Evolutionary conservation across 2,329 filamentous ascomycete species (phyloP), one percentile per base, ranked within the genome.

Genomic region (Thielaviopsis ethacetica): DNA sequence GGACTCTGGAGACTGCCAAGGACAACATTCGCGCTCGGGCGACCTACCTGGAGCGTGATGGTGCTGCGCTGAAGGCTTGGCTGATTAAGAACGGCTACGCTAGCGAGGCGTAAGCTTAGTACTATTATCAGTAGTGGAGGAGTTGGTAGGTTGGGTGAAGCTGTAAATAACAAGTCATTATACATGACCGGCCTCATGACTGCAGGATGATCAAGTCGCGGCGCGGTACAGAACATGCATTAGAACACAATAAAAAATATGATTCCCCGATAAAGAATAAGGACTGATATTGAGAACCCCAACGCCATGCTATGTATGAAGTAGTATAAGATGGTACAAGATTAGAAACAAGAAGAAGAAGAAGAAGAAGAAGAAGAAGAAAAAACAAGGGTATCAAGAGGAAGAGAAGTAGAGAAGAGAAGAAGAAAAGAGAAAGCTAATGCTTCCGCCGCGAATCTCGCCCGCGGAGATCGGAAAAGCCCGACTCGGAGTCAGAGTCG

Each of bases 11-110:
- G 64, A 88, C 94, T 64, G 85, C 91, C 63, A 84, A 84, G 69
- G 93, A 97, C 69, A 90, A 85, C 63, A 88, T 97, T 64, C 81
- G 84, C 50, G 88, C 86, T 12, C 85, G 91, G 66, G 89, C 89
- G 4, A 82, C 82, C 49, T 98, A 96, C 75, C 84, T 83, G 68
- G 75, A 83, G 70, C 80, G 93, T 59, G 93, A 97, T 69, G 77
- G 82, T 59, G 76, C 75, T 57, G 74, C 79, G 52, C 78, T 95
- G 58, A 78, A 85, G 71, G 86, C 90, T 72, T 97, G 91, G 91
- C 72, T 97, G 65, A 67, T 65, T 19, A 68, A 71, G n/a, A 76
- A 78, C 58, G 72, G 72, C 3, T 79, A 77, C 60, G 63, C 69
- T 64, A 71, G 66, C 67, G 50, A 54, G 47, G 53, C 47, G 22